Base-by-base conservation (phyloP, 257 asterid genomes). In the Leptodermis oblonga region DNA sequence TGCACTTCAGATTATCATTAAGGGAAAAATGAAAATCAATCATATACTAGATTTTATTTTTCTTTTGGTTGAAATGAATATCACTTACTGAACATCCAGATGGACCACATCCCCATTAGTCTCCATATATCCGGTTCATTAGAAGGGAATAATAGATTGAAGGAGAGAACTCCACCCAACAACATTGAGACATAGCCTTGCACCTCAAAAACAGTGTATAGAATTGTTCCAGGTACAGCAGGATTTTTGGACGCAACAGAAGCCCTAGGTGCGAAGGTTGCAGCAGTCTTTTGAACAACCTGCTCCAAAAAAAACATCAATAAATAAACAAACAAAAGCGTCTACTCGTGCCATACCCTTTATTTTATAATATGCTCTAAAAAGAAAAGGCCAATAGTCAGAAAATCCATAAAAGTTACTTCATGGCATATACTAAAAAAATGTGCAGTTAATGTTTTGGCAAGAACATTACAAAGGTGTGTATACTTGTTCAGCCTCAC, bases 81-180 rank as follows among this genome's bases (percentile, higher is more conserved):
- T 48, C 70, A 70, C 97, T 88, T 86, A 93, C 98, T 93, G 86
- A 93, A 93, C 98, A 93, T 90, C 98, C 98, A 93, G 68, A 90
- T 87, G 82, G 98, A 93, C 96, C 96, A 88, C 97, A 90, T 93
- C 67, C 98, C 94, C 95, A 90, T 90, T 37, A 93, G 85, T 76
- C 97, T 88, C 98, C 98, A 93, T 68, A 93, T 45, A 69, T 93
- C 98, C 0, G 98, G 98, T 68, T 93, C 96, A 68, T 81, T 85
- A 20, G 98, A 93, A 0, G 98, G 98, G 63, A 87, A 88, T 67
- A 90, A 72, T 73, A 92, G 92, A 76, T 92, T 92, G 84, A 88
- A 92, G 30, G 98, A 90, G 67, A 90, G 88, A 65, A 91, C 90
- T 75, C 97, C 98, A 5, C 97, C 98, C 49, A 93, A 5, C 59